Base-by-base conservation (phyloP, 768 basidiomycete species). In the Lepiota venenata region DNA sequence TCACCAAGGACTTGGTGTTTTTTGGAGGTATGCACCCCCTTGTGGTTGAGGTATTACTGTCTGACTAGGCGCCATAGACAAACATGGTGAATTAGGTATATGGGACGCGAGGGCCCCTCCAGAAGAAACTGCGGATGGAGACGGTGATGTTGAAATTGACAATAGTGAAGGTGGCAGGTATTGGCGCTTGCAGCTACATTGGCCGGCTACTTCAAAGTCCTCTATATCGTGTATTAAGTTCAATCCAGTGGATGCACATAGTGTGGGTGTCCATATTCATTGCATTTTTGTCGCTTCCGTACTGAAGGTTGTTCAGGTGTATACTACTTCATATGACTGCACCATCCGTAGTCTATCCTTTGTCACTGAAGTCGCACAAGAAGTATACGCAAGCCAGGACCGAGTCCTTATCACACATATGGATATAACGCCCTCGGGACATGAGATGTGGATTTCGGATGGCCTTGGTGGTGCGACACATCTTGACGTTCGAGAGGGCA, bases 381-480 rank as follows among this genome's bases (percentile, higher is more conserved):
- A 93, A 66, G 66, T 93, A 15, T 87, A 79, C 61, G 73, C 82
- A 1, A 80, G 78, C 16, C 83, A 84, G 2, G 80, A 85, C 38
- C 58, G 64, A 25, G 64, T 66, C 11, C 73, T 92, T 37, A 81
- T 92, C 22, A 81, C 78, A n/a, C 84, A 82, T 59, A 73, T 93
- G 47, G 91, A 93, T 58, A 61, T 91, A 11, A 68, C 80, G 0
- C 82, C 85, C 0, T 71, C 72, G 2, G 91, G 91, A 0, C 73
- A 86, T 47, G 90, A 92, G 63, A 80, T 93, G 78, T 93, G 91
- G 91, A 77, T 93, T 50, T 88, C 89, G 1, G 91, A 93, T 64
- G 76, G 72, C 2, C 59, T 69, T 6, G 91, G 91, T 14, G 86
- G 89, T 20, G 73, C 82, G 4, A 88, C 87, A 6, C 91, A 90